Base-by-base conservation (phyloP, 2,329 filamentous ascomycete species). In the Neopestalotiopsis sp. region DNA sequence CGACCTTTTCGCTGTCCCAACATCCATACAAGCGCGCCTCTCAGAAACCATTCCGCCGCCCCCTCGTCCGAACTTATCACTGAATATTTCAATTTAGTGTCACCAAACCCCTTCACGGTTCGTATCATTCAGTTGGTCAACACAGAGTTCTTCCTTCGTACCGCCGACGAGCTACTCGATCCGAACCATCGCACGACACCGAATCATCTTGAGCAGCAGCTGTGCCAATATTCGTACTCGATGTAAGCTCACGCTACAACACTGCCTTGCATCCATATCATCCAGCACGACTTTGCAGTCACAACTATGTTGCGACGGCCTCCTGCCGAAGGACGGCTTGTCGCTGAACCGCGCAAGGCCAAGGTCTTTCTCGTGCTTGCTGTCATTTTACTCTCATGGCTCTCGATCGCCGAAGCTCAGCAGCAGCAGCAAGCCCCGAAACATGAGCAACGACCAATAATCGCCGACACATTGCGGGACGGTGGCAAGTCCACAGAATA, bases 281-380 rank as follows among this genome's bases (percentile, higher is more conserved):
- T 10, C 32, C 42, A 60, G 42, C 61, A 14, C 42, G 62, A 65
- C 71, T 71, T 74, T 78, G 75, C 69, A 67, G 74, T 70, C 71
- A 72, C 70, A 82, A 85, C 75, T 72, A 89, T 88, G 86, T 80
- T 85, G 82, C 87, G 85, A 85, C 85, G 85, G 84, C 85, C 86
- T 82, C 83, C 85, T 80, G 83, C 83, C 81, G 83, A 85, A 80
- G 82, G 82, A 80, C 81, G 84, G 84, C 79, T 81, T 83, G 76
- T 78, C 75, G 77, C 75, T 73, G 77, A 78, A 68, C 77, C 78
- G 78, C 76, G 78, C 73, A 77, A 73, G 76, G 68, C 71, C 77
- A 71, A 73, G 71, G 74, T 79, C 67, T 72, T 83, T 79, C 76
- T 84, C 77, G 83, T 84, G 77, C 81, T 86, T 75, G 83, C 82